Evolutionary conservation across 129 eudicot genomes (phyloP).

Genomic region (Dittrichia graveolens): DNA sequence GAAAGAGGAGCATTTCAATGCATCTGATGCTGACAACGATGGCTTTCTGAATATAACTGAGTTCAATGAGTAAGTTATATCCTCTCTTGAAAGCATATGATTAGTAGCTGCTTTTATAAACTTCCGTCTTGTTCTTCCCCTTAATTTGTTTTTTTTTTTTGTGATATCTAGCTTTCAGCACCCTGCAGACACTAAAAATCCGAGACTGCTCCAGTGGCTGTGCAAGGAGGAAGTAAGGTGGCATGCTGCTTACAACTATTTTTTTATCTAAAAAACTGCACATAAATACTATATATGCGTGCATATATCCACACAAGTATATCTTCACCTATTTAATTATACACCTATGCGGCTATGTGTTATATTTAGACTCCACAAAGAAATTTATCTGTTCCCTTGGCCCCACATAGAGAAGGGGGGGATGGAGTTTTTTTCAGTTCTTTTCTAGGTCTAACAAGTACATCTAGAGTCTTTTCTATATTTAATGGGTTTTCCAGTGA

Average conservation of each 20-base stretch:
- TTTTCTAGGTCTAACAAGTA: no score
- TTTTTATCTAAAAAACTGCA: constrained; percentile 15
- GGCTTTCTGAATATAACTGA: constrained; percentile 84
- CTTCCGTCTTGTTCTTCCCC: constrained; percentile 7
- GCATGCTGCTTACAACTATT: constrained; percentile 9
- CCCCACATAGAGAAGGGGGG: not conserved
- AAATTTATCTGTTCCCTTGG: not conserved
- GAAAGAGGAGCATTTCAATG: constrained; percentile 97
- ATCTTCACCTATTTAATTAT: not conserved
- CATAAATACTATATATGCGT: not conserved
- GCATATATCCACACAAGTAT: not conserved
- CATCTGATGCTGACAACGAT: constrained; percentile 92
- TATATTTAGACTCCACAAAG: not conserved
- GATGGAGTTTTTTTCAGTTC: not conserved
- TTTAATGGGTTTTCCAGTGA: not conserved
- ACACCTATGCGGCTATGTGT: not conserved
- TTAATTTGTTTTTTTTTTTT: constrained; percentile 11
- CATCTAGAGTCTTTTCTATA: not conserved
- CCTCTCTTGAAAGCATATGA: constrained; percentile 11
- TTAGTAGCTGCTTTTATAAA: not conserved
- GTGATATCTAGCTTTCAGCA: constrained; percentile 73
- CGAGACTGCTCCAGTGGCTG: constrained; percentile 78
- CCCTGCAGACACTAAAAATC: constrained; percentile 86
- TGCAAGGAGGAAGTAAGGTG: constrained; percentile 99
- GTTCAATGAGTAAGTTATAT: constrained; percentile 81